Conservation (phyloP, 495 filamentous ascomycete species). For the Aspergillus biplanus region DNA sequence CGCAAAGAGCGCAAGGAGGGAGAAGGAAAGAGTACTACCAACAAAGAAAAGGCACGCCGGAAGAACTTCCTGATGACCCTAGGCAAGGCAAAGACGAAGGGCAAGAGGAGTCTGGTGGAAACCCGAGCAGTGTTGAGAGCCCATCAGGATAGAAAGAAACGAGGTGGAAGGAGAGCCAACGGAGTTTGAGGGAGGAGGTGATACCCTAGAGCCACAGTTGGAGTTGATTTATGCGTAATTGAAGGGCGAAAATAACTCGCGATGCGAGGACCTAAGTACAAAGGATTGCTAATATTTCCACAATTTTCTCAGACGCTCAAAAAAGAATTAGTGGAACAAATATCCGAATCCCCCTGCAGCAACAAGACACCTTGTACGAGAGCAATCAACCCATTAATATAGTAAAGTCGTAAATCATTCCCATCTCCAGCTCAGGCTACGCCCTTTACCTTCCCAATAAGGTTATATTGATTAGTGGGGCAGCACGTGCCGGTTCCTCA, state of each 20-base stretch:
- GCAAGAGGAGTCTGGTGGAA: constrained; percentile 88
- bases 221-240: neutral
- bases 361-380: too few species aligned
- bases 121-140: constrained; percentile 76
- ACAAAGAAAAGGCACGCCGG: constrained; percentile 93
- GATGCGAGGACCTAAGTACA: too few species aligned
- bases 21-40: constrained; percentile 92
- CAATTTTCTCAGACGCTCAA: too few species aligned
- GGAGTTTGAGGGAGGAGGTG: constrained; percentile 26
- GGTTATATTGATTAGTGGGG: neutral
- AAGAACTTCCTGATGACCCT: constrained; percentile 99
- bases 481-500: neutral
- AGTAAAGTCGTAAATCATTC: neutral
- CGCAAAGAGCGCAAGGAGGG: constrained; percentile 81
- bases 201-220: constrained; percentile 3
- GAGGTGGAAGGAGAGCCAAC: constrained; percentile 82
- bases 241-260: too few species aligned
- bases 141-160: constrained; percentile 82
- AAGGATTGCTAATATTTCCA: too few species aligned
- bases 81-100: constrained; percentile 89
- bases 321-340: neutral
- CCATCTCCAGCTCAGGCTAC: neutral
- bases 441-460: neutral
- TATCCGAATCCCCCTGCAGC: too few species aligned
- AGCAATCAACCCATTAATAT: too few species aligned